Evolutionary conservation across 1,284 basidiomycete genomes (phyloP).

Genomic region (Agaricales sp.): DNA sequence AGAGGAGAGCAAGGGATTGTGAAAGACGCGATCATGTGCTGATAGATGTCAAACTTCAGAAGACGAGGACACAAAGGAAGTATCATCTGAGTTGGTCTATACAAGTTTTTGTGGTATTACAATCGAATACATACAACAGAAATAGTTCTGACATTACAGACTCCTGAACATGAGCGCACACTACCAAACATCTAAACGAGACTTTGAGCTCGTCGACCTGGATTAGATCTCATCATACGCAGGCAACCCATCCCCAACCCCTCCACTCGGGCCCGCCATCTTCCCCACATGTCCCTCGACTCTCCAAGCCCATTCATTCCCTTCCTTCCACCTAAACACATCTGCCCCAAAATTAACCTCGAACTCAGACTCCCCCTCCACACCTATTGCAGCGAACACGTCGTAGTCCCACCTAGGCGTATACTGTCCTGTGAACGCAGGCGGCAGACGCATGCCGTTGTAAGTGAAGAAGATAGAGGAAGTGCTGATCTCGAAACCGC

Average conservation of each 20-base stretch:
- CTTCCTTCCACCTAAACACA: slow-evolving; percentile 48
- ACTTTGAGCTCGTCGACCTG: too few species aligned
- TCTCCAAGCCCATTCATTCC: slow-evolving; percentile 50
- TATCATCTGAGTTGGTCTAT: too few species aligned
- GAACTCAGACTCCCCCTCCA: slow-evolving; percentile 41
- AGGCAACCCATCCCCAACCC: slow-evolving; percentile 17
- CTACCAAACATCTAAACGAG: too few species aligned
- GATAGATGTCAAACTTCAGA: too few species aligned
- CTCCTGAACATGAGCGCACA: too few species aligned
- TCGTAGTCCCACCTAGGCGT: slow-evolving; percentile 39
- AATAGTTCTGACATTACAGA: too few species aligned
- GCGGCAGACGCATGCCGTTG: slow-evolving; percentile 46
- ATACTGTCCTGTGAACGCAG: slow-evolving; percentile 50
- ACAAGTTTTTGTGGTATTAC: too few species aligned
- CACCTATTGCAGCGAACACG: slow-evolving; percentile 55
- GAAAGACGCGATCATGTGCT: too few species aligned
- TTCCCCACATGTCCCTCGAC: slow-evolving; percentile 46
- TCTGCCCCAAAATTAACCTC: slow-evolving; percentile 57
- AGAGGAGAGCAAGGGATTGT: too few species aligned
- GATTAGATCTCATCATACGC: too few species aligned
- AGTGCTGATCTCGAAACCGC: slow-evolving; percentile 46
- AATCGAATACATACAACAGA: too few species aligned
- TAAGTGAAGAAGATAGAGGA: slow-evolving; percentile 55
- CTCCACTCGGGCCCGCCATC: slow-evolving; percentile 17
- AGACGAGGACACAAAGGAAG: too few species aligned